Base-by-base conservation (phyloP, 169 alveolate genomes). In the Cryptosporidium andersoni region DNA sequence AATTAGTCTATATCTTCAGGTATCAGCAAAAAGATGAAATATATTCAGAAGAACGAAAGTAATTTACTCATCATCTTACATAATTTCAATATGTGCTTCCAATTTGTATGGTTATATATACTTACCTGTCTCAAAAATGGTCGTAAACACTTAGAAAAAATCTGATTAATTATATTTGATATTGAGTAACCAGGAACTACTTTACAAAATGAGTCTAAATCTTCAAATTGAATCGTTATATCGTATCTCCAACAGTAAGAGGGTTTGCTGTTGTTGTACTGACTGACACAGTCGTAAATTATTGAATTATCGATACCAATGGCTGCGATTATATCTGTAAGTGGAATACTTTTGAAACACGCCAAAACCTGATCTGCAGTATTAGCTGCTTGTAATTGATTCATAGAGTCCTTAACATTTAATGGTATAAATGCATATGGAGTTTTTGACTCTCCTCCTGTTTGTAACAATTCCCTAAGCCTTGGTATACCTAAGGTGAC, bases 401-500 rank as follows among this genome's bases (percentile, higher is more conserved):
- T 49, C 25, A 2, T 3, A 64, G 3, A 34, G 14, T 0, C 25
- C 12, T 66, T 66, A 45, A 11, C 45, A 12, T 74, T 45, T 8
- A 74, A 9, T 8, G 85, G 85, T 9, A 74, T 53, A 58, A 74
- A 74, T n/a, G 60, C 45, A 48, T 74, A 74, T 12, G 85, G 85
- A 60, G 85, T 74, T 58, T 74, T 74, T 47, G 85, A 74, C 47
- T 74, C 85, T 3, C 85, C 85, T 63, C 94, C 93, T n/a, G 96
- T 82, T 43, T 91, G 88, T 47, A 95, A 96, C 74, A 98, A 90
- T 91, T 98, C 99, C 81, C 98, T 95, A 66, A 98, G 91, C 81
- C 99, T 94, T 12, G 99, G 99, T 52, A 98, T 97, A 85, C 99
- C 99, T 88, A 98, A 91, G 3, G 99, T 98, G 49, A 98, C 99